Conservation (phyloP, 1,284 basidiomycete species). For the Apiotrichum gracile region DNA sequence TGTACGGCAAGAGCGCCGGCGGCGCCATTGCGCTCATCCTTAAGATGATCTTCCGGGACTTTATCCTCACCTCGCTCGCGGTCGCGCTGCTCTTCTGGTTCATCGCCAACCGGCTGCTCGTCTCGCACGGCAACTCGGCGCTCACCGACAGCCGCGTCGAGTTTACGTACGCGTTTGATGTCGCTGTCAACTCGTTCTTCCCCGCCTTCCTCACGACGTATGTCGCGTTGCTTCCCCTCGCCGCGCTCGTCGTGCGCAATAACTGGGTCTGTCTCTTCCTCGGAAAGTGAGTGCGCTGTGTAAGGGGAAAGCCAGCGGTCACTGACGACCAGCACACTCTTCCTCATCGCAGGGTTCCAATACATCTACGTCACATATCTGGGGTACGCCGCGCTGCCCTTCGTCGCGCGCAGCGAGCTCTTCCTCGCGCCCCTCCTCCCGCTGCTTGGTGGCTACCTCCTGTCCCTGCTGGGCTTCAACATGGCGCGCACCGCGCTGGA, state of each 20-base stretch:
- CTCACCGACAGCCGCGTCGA: constrained; percentile 69
- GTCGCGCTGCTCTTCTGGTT: constrained; percentile 75
- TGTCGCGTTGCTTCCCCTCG: constrained; percentile 73
- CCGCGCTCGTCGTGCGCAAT: constrained; percentile 70
- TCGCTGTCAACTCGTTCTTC: constrained; percentile 92
- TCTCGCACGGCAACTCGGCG: constrained; percentile 58
- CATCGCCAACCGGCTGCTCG: constrained; percentile 65
- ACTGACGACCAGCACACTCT: constrained; percentile 55
- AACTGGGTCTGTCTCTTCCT: constrained; percentile 88
- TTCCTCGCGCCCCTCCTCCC: constrained; percentile 79
- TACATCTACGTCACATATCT: constrained; percentile 87
- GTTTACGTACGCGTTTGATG: constrained; percentile 90
- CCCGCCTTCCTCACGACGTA: constrained; percentile 83
- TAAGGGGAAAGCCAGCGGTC: too few species aligned
- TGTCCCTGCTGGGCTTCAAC: constrained; percentile 85
- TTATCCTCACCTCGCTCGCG: constrained; percentile 66
- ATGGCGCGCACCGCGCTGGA: constrained; percentile 69
- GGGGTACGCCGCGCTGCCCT: constrained; percentile 80
- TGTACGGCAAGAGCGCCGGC: constrained; percentile 61
- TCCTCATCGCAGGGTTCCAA: constrained; percentile 74
- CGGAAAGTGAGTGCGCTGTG: constrained; percentile 58
- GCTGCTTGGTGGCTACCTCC: constrained; percentile 72
- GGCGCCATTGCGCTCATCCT: constrained; percentile 61
- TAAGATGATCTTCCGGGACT: constrained; percentile 81
- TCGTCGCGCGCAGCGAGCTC: constrained; percentile 77